These are phyloP conservation scores for Sporodiniella umbellata DNA, from an alignment of 371 early-diverging fungal genomes.

Conservation along the genomic window DNA sequence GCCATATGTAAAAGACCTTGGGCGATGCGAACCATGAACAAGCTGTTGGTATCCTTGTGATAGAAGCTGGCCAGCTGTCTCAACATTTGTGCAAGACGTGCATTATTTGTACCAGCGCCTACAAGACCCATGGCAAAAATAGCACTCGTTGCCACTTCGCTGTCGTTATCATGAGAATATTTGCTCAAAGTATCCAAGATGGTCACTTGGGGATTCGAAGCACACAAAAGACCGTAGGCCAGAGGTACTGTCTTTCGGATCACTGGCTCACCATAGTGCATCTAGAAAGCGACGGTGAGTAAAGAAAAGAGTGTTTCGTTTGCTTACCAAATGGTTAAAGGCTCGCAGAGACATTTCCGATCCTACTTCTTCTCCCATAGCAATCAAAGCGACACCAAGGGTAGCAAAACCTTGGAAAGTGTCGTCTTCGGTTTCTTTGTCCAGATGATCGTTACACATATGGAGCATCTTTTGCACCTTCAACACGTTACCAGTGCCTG, in stretches of 20 bases:
- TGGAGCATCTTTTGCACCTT: slow-evolving; percentile 96
- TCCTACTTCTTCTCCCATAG: slow-evolving; percentile 97
- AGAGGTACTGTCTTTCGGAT: slow-evolving; percentile 93
- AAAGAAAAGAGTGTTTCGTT: no score
- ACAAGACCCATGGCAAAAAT: slow-evolving; percentile 99
- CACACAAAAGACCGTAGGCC: slow-evolving; percentile 92
- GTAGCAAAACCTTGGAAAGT: slow-evolving; percentile 93
- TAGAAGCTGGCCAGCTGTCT: slow-evolving; percentile 96
- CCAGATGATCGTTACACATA: slow-evolving; percentile 91
- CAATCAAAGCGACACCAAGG: slow-evolving; percentile 91
- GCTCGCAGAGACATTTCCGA: slow-evolving; percentile 93
- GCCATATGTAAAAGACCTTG: slow-evolving; percentile 98
- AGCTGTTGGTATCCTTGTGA: slow-evolving; percentile 90
- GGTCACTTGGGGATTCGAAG: slow-evolving; percentile 90
- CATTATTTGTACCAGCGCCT: slow-evolving; percentile 99
- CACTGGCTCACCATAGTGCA: slow-evolving; percentile 97
- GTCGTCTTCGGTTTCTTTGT: slow-evolving; percentile 79
- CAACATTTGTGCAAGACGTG: slow-evolving; percentile 96
- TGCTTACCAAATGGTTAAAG: slow-evolving; percentile 93
- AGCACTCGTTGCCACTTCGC: slow-evolving; percentile 92
- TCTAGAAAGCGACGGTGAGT: no score
- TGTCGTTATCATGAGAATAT: slow-evolving; percentile 96
- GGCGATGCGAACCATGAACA: slow-evolving; percentile 95
- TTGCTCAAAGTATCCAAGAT: slow-evolving; percentile 96
- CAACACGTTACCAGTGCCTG: slow-evolving; percentile 95